Base-by-base conservation (phyloP, 371 early-diverging fungal species). In the Smittium culicis region DNA sequence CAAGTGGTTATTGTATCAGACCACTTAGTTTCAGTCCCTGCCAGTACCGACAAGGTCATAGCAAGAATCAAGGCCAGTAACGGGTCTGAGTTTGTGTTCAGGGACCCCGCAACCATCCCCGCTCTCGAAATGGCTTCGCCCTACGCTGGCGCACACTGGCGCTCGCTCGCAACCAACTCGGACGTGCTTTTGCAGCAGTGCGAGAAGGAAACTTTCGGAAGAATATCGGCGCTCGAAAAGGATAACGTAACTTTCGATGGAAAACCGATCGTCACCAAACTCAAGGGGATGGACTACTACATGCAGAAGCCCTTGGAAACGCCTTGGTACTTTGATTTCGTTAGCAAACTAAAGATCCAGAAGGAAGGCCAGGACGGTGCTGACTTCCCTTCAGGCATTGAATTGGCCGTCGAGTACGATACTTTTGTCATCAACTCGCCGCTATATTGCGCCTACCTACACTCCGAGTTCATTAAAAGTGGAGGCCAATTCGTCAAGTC, bases 91-190 rank as follows among this genome's bases (percentile, higher is more conserved):
- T 32, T 35, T 29, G 54, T 35, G 30, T 64, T 45, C 54, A 29
- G 25, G 2, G 62, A 62, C 30, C 65, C 34, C 1, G 35, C 33
- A 1, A 64, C 34, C 2, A 16, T 64, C 35, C 35, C 65, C 2
- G 35, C 65, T 24, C 28, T 64, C 1, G 17, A 64, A 35, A 64
- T 64, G 65, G 82, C 85, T 14, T 80, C 81, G 14, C 81, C 82
- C 20, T 75, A 77, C 69, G 82, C 85, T 0, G 85, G 85, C 25
- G 85, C 85, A n/a, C 81, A 85, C 73, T 85, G 85, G 85, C 73
- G 80, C 27, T 79, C 82, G 0, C 77, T 73, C 66, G 79, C 84
- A 2, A 67, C 34, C 34, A 66, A 72, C 17, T 64, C 70, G 31
- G 79, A 84, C 67, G 24, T 29, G 16, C 14, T 66, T 27, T 61